Evolutionary conservation across 164 flowering plant genomes (phyloP), one percentile per base, ranked within the genome.

Genomic region (Kingdonia uniflora): DNA sequence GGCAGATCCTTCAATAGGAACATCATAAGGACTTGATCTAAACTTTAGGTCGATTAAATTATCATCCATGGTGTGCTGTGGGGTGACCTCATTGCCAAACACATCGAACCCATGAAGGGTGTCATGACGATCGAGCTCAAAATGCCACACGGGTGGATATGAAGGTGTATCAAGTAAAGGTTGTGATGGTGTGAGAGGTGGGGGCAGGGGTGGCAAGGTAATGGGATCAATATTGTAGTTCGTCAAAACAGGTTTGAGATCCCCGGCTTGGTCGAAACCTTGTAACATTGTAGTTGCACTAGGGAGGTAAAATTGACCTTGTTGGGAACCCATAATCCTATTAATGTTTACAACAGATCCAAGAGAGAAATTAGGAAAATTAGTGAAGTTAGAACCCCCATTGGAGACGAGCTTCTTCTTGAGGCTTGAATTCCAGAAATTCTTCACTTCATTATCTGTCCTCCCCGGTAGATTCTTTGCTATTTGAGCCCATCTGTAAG

Each of bases 401-500:
- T 68, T 69, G 35, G 81, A 66, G 13, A 76, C 26, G 45, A 83
- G 78, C 65, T 77, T 89, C 72, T 82, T 89, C 72, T 85, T 89
- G 17, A 85, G 76, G 76, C 84, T 81, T 42, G 97, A 85, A 59
- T 89, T 85, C 95, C 95, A 89, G 51, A 84, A 85, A 57, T 89
- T 89, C 82, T 89, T 89, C 61, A 88, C 88, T 61, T 88, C 97
- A 56, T 88, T 88, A 56, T 88, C 97, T 57, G 97, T 85, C 73
- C 97, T 85, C 64, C 97, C 95, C 3, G 92, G 95, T 8, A 89
- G 64, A 42, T 82, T 79, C 63, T 76, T 85, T 3, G 97, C 97
- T 59, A 89, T 89, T 55, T 85, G 95, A 45, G 97, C 87, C 97
- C 97, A 89, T 59, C 95, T 89, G 66, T 43, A 58, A 13, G 42